Conservation (phyloP, 2,329 filamentous ascomycete species). For the Leptographium lundbergii region DNA sequence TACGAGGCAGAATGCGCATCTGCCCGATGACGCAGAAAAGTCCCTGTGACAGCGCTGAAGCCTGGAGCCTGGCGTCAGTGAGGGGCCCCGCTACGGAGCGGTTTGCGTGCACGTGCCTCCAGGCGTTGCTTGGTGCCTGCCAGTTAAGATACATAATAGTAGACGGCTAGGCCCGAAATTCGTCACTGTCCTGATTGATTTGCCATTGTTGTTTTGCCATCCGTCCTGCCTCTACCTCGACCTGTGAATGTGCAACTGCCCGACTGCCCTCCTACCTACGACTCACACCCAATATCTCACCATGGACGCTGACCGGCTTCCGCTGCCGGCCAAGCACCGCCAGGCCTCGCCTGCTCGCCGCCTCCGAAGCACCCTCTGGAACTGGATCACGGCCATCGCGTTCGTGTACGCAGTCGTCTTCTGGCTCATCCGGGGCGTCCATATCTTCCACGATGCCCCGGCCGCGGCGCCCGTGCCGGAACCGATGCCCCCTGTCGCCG, state of each 20-base stretch:
- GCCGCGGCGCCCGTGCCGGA: not conserved
- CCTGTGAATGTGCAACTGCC: too few relatives aligned
- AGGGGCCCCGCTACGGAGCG: not conserved
- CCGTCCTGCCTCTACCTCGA: not conserved
- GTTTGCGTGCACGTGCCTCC: not conserved
- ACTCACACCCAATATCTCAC: not conserved
- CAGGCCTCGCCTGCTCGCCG: not conserved
- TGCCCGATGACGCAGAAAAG: not conserved
- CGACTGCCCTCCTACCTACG: not conserved
- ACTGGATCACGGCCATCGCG: too few relatives aligned
- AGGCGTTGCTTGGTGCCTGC: too few relatives aligned
- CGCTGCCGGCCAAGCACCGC: not conserved
- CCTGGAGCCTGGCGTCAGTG: not conserved
- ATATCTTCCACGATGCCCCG: not conserved
- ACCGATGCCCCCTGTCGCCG: constrained; percentile 4
- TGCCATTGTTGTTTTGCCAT: not conserved
- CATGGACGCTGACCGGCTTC: not conserved
- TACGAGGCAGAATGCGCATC: not conserved
- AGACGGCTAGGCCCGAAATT: not conserved
- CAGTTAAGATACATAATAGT: too few relatives aligned
- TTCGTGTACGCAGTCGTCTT: not conserved
- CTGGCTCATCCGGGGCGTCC: too few relatives aligned
- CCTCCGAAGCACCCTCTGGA: not conserved
- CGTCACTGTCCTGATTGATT: not conserved
- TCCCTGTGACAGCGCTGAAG: not conserved